Evolutionary conservation across 2,329 filamentous ascomycete species (phyloP).

Genomic region (Simplicillium aogashimaense): DNA sequence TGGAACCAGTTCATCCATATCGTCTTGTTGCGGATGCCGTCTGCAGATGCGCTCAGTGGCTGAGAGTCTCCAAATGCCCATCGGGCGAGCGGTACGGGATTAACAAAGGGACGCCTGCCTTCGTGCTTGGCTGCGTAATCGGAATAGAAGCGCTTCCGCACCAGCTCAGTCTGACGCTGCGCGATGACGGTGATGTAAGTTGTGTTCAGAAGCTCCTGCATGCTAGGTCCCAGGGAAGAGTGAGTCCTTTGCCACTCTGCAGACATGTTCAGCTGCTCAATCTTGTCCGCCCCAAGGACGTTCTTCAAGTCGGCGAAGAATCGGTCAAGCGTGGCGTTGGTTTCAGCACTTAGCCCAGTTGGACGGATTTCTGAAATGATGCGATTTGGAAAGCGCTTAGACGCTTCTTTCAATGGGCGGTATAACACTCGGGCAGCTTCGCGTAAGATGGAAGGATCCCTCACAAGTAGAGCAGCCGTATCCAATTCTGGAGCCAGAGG

Average conservation of each 20-base stretch:
- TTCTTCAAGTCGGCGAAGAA: background rate
- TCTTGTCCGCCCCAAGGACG: slow-evolving; percentile 1
- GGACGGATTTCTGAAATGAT: slow-evolving; percentile 13
- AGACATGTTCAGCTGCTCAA: slow-evolving; percentile 1
- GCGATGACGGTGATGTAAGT: slow-evolving; percentile 25
- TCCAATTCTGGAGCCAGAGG: background rate
- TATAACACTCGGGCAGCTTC: too few species aligned
- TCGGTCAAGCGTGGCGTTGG: background rate
- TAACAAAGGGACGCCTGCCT: slow-evolving; percentile 22
- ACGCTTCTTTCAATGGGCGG: slow-evolving; percentile 15
- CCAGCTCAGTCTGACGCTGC: slow-evolving; percentile 22
- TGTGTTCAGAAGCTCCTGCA: slow-evolving; percentile 14
- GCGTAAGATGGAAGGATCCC: too few species aligned
- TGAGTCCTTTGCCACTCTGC: slow-evolving; percentile 13
- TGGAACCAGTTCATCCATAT: slow-evolving; percentile 36
- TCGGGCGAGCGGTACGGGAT: slow-evolving; percentile 22
- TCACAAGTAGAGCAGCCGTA: too few species aligned
- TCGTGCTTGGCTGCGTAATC: slow-evolving; percentile 20
- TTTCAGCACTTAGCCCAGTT: slow-evolving; percentile 6
- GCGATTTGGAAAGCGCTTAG: slow-evolving; percentile 17
- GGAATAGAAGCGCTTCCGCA: slow-evolving; percentile 24
- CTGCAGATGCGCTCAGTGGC: slow-evolving; percentile 11
- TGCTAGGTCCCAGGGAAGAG: slow-evolving; percentile 9
- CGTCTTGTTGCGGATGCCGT: slow-evolving; percentile 39
- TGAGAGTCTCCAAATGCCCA: slow-evolving; percentile 23